Percentiles rank a stretch among this genome's conserved stretches.
These are phyloP conservation scores for Tuber borchii DNA, from an alignment of 495 filamentous ascomycete species.

Conservation along the genomic window DNA sequence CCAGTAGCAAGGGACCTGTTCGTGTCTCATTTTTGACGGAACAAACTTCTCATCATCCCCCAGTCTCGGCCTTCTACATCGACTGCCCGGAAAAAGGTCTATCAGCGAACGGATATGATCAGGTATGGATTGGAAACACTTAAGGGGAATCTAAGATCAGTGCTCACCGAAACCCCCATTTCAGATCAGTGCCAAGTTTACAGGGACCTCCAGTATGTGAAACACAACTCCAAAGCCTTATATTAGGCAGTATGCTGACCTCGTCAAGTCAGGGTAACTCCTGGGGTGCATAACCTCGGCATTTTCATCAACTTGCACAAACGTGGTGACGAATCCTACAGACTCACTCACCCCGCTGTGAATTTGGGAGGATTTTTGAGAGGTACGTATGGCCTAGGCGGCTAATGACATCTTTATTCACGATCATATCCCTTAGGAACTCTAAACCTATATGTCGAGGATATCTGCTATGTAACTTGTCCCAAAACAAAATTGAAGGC, in stretches of 20 bases:
- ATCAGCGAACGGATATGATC: slow-evolving; percentile 83
- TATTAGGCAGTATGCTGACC: neutral
- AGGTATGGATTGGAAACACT: slow-evolving; percentile 43
- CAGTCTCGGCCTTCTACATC: slow-evolving; percentile 91
- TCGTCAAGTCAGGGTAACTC: slow-evolving; percentile 64
- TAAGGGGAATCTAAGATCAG: neutral
- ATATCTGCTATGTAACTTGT: slow-evolving; percentile 79
- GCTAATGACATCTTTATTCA: slow-evolving; percentile 25
- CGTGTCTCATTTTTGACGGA: slow-evolving; percentile 90
- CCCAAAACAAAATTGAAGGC: slow-evolving; percentile 79
- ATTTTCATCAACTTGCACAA: slow-evolving; percentile 85
- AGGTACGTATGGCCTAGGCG: slow-evolving; percentile 45
- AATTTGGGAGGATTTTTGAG: slow-evolving; percentile 82
- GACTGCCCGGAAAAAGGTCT: slow-evolving; percentile 89
- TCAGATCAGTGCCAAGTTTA: slow-evolving; percentile 86
- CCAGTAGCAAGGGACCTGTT: slow-evolving; percentile 52
- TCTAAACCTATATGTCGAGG: slow-evolving; percentile 77
- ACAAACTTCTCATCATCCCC: slow-evolving; percentile 96
- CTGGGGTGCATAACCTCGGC: slow-evolving; percentile 86
- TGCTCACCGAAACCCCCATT: neutral
- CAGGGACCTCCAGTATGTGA: slow-evolving; percentile 64
- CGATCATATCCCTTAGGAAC: slow-evolving; percentile 39
- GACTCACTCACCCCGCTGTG: slow-evolving; percentile 89
- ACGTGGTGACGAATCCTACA: slow-evolving; percentile 80
- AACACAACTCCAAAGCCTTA: neutral